Evolutionary conservation across 768 basidiomycete species (phyloP).

Genomic region (Leccinellum luteum): DNA sequence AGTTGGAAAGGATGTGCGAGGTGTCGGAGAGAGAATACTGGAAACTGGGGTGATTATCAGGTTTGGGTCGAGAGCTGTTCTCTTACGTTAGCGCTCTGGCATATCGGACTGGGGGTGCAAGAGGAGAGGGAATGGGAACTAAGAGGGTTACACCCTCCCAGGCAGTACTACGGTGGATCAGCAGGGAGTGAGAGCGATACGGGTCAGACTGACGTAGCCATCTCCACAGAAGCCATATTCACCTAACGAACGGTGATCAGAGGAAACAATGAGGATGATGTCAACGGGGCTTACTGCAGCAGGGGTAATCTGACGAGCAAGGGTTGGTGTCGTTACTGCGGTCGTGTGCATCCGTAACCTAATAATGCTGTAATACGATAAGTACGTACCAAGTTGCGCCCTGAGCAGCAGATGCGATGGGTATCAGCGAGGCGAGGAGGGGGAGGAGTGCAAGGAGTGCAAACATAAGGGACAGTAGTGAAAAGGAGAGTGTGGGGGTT

Average conservation of each 20-base stretch:
- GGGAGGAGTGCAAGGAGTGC: slow-evolving; percentile 15
- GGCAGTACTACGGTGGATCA: slow-evolving; percentile 55
- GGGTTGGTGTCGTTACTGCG: slow-evolving; percentile 37
- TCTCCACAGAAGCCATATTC: slow-evolving; percentile 55
- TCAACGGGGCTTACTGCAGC: slow-evolving; percentile 39
- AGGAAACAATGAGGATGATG: not conserved
- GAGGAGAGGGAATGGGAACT: slow-evolving; percentile 60
- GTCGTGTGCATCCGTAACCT: not conserved
- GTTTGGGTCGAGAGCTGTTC: not conserved
- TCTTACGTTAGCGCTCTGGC: slow-evolving; percentile 57
- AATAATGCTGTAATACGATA: not conserved
- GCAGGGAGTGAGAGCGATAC: not conserved
- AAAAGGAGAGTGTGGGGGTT: slow-evolving; percentile 17
- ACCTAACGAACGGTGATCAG: slow-evolving; percentile 29
- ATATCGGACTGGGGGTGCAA: slow-evolving; percentile 71
- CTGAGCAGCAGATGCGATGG: slow-evolving; percentile 19
- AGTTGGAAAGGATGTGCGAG: slow-evolving; percentile 64
- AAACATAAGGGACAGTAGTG: slow-evolving; percentile 22
- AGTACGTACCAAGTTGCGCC: slow-evolving; percentile 28
- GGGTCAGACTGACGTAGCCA: slow-evolving; percentile 32
- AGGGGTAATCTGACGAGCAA: slow-evolving; percentile 39
- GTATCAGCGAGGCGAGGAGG: slow-evolving; percentile 16
- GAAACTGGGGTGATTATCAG: not conserved
- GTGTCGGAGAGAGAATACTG: slow-evolving; percentile 65
- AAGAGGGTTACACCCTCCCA: slow-evolving; percentile 86